phyloP scores from a whole-genome alignment of 345 rosid species.

The Salix caprea region DNA sequence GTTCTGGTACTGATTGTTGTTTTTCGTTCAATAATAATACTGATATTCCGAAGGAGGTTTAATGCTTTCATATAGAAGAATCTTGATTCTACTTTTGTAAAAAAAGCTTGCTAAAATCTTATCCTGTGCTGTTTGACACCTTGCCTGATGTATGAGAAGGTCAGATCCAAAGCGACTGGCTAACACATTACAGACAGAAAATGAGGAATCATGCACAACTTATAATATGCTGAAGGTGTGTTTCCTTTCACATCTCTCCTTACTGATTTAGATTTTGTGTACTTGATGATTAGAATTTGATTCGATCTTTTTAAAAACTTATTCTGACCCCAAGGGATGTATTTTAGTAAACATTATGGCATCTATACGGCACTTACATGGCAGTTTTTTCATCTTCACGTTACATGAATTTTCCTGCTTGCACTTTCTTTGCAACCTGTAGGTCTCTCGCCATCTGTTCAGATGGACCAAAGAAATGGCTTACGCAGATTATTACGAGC shows the following conservation, averaged over 20 bases:
- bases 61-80: neutral
- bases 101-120: neutral
- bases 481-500: conserved; percentile 92
- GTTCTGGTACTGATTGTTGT: conserved; percentile 58
- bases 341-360: neutral
- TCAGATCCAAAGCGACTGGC: conserved; percentile 78
- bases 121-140: neutral
- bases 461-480: conserved; percentile 86
- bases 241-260: neutral
- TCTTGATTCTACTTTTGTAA: neutral
- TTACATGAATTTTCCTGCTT: neutral
- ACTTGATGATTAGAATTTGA: neutral
- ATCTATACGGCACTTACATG: neutral
- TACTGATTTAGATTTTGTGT: neutral
- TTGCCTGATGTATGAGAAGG: conserved; percentile 42
- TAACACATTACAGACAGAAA: conserved; percentile 48
- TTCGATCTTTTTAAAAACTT: neutral
- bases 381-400: neutral
- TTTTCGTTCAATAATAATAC: neutral
- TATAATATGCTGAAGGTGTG: conserved; percentile 91
- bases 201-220: conserved; percentile 92
- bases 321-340: neutral
- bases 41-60: neutral
- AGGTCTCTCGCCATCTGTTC: conserved; percentile 88
- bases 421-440: conserved; percentile 2